A percentile compares a stretch with the other conserved stretches of the same genome.
phyloP scores from a whole-genome alignment of 768 basidiomycete genomes.

The Serendipita sp. region DNA sequence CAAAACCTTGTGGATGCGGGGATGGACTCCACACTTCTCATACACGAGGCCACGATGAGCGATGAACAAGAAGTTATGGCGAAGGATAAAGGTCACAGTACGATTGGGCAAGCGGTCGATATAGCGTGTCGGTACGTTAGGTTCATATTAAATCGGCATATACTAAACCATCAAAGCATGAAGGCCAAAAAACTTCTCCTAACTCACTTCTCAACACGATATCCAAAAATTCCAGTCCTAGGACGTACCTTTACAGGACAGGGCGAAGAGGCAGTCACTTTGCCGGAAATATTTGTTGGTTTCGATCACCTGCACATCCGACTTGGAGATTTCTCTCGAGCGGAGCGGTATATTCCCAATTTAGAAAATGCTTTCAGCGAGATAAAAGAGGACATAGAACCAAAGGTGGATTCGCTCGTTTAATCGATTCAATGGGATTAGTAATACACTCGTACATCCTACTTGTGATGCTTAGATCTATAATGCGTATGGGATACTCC shows the following conservation, averaged over 20 bases:
- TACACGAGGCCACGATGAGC: constrained; percentile 89
- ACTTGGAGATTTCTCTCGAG: background rate
- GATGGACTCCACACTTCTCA: constrained; percentile 54
- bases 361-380: background rate
- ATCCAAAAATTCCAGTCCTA: constrained; percentile 61
- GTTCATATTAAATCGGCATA: background rate
- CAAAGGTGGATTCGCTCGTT: background rate
- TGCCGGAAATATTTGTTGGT: background rate
- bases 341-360: background rate
- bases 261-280: background rate
- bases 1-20: constrained; percentile 50
- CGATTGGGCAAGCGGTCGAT: constrained; percentile 72
- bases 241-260: background rate
- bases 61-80: constrained; percentile 70
- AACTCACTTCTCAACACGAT: constrained; percentile 90
- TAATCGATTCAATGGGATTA: background rate
- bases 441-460: too few species aligned
- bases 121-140: constrained; percentile 47
- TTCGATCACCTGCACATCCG: background rate
- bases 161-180: constrained; percentile 40
- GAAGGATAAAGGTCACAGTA: constrained; percentile 65
- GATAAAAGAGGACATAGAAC: background rate
- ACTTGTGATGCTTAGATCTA: too few species aligned
- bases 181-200: constrained; percentile 68
- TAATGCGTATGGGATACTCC: too few species aligned